Evolutionary conservation across 192 early-diverging fungal genomes (phyloP), one percentile per base, ranked within the genome.

Genomic region (Podila clonocystis): DNA sequence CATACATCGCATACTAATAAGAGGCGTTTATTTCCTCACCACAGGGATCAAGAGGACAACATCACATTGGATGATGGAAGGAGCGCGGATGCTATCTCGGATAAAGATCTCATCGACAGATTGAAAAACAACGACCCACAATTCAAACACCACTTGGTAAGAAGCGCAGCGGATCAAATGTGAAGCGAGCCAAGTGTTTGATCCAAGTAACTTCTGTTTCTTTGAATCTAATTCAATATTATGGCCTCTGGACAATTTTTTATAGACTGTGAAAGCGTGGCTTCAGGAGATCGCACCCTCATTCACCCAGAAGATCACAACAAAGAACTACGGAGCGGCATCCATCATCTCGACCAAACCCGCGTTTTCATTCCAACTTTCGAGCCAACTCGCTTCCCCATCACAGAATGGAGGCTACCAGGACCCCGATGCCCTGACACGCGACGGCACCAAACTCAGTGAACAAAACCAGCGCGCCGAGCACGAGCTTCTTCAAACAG

Each of bases 401-500:
- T 36, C 58, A 9, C 65, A 55, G 52, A 55, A 26, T 0, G 24
- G 52, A 0, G 52, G 63, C 9, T 65, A 68, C 24, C 50, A 58
- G 55, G 77, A 80, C 33, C 77, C 77, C 22, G 77, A 80, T 24
- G 77, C 71, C 15, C 8, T 41, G 0, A 73, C 77, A 20, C 70
- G 77, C 3, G 70, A 80, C n/a, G 71, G 71, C 49, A 38, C 58
- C 20, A 80, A 80, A 31, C 26, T 58, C 9, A 58, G 26, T 13
- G 77, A 72, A 19, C 49, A 67, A 2, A 80, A 80, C 22, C 66
- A 73, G 36, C 57, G 55, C 15, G 55, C 86, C 58, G 91, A 94
- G 67, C 69, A 73, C 2, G 78, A 89, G 5, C 69, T 96, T 52
- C 70, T 89, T 7, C 85, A 85, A 62, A 89, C 95, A 15, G 83